Evolutionary conservation across 2,329 filamentous ascomycete species (phyloP).

Genomic region (Aschersonia sp.): DNA sequence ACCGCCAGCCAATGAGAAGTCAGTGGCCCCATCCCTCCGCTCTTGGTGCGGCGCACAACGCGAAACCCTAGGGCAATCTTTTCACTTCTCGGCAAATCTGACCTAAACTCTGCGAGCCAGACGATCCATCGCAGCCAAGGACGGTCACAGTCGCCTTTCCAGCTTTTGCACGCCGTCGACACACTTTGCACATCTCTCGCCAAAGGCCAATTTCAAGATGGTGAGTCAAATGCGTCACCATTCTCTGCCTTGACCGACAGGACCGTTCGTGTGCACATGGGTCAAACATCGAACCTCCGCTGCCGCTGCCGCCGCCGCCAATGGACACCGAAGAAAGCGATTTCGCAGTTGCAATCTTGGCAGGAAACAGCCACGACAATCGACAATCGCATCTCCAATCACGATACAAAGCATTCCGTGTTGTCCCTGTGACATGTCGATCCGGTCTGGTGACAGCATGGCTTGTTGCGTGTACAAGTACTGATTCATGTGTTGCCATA

Average conservation of each 20-base stretch:
- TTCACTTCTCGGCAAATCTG: slow-evolving; percentile 21
- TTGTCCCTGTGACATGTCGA: too few species aligned
- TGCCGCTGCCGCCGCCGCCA: too few species aligned
- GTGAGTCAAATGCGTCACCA: slow-evolving; percentile 17
- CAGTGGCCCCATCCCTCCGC: not conserved
- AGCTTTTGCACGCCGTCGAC: slow-evolving; percentile 19
- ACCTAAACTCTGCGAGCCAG: slow-evolving; percentile 15
- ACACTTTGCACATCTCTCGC: slow-evolving; percentile 23
- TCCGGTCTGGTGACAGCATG: too few species aligned
- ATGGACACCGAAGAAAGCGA: too few species aligned
- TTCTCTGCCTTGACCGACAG: not conserved
- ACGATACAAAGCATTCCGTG: too few species aligned
- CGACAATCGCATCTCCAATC: too few species aligned
- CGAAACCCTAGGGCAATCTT: slow-evolving; percentile 23
- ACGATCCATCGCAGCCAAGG: slow-evolving; percentile 14
- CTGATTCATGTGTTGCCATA: slow-evolving; percentile 6
- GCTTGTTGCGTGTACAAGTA: too few species aligned
- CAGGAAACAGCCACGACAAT: too few species aligned
- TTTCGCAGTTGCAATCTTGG: too few species aligned
- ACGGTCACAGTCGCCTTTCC: slow-evolving; percentile 17
- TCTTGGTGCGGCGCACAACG: slow-evolving; percentile 9
- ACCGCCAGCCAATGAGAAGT: slow-evolving; percentile 3
- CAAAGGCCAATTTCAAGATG: slow-evolving; percentile 29
- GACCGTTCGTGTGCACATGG: too few species aligned
- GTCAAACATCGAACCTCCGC: too few species aligned